Conservation (phyloP, 202 grass and related monocot genomes). For the Bolboschoenoplectus hybrid region DNA sequence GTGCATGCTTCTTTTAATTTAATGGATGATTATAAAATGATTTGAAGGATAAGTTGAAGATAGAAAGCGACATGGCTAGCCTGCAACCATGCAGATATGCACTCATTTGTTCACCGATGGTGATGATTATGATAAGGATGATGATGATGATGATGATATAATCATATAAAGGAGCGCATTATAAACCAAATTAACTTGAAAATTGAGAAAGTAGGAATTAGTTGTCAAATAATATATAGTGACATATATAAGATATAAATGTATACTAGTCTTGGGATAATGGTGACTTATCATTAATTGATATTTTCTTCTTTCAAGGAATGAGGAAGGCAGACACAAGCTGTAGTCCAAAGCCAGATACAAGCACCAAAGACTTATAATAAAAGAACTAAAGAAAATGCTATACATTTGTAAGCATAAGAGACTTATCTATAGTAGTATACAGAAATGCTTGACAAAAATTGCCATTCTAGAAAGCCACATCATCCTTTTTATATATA, state of each 20-base stretch:
- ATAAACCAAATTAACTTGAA: not conserved
- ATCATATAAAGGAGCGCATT: not conserved
- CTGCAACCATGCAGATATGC: not conserved
- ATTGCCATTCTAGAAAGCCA: too few species aligned
- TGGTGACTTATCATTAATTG: not conserved
- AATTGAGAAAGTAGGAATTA: not conserved
- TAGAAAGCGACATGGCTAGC: not conserved
- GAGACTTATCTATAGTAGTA: too few species aligned
- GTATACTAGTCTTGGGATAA: constrained; percentile 15
- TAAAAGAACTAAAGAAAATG: not conserved
- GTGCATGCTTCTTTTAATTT: not conserved
- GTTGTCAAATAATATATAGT: not conserved
- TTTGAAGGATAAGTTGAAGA: not conserved
- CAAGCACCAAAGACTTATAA: not conserved
- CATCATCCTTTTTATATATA: too few species aligned
- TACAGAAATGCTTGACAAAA: too few species aligned
- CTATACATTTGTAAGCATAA: not conserved
- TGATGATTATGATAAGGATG: not conserved
- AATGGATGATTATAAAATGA: constrained; percentile 21
- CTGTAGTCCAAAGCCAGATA: not conserved
- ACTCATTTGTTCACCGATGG: not conserved
- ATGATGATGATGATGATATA: not conserved
- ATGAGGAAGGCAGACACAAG: not conserved
- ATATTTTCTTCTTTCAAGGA: not conserved
- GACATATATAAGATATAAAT: not conserved